A percentile compares a stretch with the other conserved stretches of the same genome.
Evolutionary conservation across 2,329 filamentous ascomycete species (phyloP).

Genomic region (Sporothrix mexicana): DNA sequence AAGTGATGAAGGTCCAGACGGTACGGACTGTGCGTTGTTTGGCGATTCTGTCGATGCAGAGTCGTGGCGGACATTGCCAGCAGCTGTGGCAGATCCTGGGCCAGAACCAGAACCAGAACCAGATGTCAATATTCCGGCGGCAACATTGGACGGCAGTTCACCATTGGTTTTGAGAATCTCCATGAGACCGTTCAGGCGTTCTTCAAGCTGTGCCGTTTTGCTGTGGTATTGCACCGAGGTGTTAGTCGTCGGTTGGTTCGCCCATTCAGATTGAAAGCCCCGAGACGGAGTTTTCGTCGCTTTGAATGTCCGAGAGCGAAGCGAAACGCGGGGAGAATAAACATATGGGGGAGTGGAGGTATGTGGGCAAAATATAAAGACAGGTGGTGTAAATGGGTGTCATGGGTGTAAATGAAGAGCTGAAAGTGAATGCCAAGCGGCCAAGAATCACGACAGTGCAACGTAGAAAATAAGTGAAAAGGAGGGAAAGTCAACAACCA

Average conservation of each 20-base stretch:
- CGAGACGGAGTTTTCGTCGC: slow-evolving; percentile 17
- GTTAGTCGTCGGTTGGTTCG: not conserved
- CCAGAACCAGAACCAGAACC: too few relatives aligned
- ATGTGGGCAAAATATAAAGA: not conserved
- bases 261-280: not conserved
- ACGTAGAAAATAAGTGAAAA: not conserved
- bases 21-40: not conserved
- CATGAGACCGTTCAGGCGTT: slow-evolving; percentile 56
- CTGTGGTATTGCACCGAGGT: slow-evolving; percentile 42
- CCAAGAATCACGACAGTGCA: too few relatives aligned
- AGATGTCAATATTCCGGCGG: not conserved
- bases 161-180: slow-evolving; percentile 54
- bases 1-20: slow-evolving; percentile 14
- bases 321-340: too few relatives aligned
- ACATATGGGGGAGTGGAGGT: too few relatives aligned
- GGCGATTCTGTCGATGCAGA: slow-evolving; percentile 23
- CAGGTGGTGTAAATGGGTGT: too few relatives aligned
- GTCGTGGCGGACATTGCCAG: not conserved
- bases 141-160: slow-evolving; percentile 41
- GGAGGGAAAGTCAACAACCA: not conserved
- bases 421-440: too few relatives aligned
- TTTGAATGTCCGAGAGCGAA: slow-evolving; percentile 17
- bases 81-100: not conserved
- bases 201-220: slow-evolving; percentile 57
- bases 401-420: not conserved